These are phyloP conservation scores for Tetradesmus lagerheimii DNA, from an alignment of 139 green algal genomes.

Conservation along the genomic window DNA sequence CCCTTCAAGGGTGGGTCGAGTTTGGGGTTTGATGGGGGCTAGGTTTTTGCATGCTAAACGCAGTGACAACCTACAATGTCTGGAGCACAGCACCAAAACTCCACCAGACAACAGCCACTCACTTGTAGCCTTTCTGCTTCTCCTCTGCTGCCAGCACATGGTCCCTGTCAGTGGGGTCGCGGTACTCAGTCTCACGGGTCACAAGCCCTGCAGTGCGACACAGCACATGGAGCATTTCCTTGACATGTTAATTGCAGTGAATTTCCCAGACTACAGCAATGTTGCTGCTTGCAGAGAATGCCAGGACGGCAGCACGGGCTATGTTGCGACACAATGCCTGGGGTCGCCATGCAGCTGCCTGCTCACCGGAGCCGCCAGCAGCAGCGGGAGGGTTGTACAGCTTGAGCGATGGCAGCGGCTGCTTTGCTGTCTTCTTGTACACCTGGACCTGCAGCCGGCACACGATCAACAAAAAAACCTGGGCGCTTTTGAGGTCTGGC, in stretches of 20 bases:
- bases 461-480: too few relatives aligned
- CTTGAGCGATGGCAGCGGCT: background rate
- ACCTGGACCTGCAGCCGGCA: conserved; percentile 32
- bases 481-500: too few relatives aligned
- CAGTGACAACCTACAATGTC: background rate
- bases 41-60: background rate
- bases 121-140: conserved; percentile 11
- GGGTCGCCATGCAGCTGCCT: too few relatives aligned
- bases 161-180: conserved; percentile 1
- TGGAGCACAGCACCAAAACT: too few relatives aligned
- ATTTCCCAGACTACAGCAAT: background rate
- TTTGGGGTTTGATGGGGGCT: too few relatives aligned
- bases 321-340: too few relatives aligned
- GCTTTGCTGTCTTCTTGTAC: conserved; percentile 39
- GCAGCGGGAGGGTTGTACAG: conserved; percentile 17
- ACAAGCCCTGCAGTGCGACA: background rate
- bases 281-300: background rate
- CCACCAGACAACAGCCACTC: background rate
- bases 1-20: too few relatives aligned
- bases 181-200: conserved; percentile 30
- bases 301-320: too few relatives aligned
- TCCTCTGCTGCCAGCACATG: background rate
- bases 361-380: background rate
- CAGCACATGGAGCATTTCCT: too few relatives aligned
- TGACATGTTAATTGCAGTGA: too few relatives aligned